A percentile compares a stretch with the other conserved stretches of the same genome.
Evolutionary conservation across 2,329 filamentous ascomycete genomes (phyloP).

Genomic region (Penicillium sp.): DNA sequence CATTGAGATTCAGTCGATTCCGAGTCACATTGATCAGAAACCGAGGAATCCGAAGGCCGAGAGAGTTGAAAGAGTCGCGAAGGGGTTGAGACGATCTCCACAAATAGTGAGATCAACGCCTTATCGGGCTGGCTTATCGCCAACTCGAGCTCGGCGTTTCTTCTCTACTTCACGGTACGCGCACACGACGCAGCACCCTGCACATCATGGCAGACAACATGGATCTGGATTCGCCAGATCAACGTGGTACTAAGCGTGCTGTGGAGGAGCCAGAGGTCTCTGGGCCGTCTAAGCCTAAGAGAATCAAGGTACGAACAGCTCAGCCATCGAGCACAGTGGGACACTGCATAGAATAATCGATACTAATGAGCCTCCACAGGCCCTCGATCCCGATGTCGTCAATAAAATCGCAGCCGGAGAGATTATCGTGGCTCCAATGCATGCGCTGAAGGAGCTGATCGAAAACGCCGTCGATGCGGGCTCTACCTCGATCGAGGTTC

Average conservation of each 20-base stretch:
- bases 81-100: not conserved
- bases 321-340: not conserved
- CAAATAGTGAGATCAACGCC: conserved; percentile 6
- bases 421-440: conserved; percentile 94
- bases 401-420: conserved; percentile 99
- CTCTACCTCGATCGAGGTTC: conserved; percentile 80
- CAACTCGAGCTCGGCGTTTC: conserved; percentile 7
- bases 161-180: conserved; percentile 17
- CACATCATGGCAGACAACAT: conserved; percentile 38
- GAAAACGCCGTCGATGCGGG: conserved; percentile 98
- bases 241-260: conserved; percentile 48
- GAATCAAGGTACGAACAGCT: conserved; percentile 39
- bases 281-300: conserved; percentile 42
- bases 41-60: not conserved
- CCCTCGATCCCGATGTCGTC: conserved; percentile 84
- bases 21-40: not conserved
- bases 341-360: not conserved
- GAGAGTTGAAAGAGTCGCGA: not conserved
- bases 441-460: conserved; percentile 92
- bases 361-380: conserved; percentile 48
- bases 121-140: conserved; percentile 24
- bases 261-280: conserved; percentile 42
- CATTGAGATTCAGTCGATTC: not conserved
- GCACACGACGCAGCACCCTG: conserved; percentile 3
- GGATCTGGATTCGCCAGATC: conserved; percentile 40